Evolutionary conservation across 2,329 filamentous ascomycete genomes (phyloP).

Genomic region (Eurotiales sp.): DNA sequence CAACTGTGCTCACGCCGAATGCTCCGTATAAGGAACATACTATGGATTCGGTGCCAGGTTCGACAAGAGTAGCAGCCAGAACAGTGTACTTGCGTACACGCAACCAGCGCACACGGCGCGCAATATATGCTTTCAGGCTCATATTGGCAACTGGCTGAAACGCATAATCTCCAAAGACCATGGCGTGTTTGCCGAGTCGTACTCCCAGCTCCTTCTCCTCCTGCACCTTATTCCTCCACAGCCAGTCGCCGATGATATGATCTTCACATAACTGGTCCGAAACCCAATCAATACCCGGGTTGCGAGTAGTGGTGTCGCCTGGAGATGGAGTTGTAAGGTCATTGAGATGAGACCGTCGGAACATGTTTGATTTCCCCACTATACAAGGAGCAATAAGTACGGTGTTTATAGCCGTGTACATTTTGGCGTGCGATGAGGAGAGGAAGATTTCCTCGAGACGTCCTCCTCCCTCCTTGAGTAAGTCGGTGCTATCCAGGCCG

Average conservation of each 20-base stretch:
- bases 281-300: slow-evolving; percentile 82
- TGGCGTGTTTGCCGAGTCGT: slow-evolving; percentile 69
- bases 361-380: slow-evolving; percentile 98
- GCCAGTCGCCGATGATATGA: slow-evolving; percentile 85
- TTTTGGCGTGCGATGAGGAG: slow-evolving; percentile 89
- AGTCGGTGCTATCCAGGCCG: slow-evolving; percentile 21
- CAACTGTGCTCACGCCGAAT: slow-evolving; percentile 66
- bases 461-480: slow-evolving; percentile 60
- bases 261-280: slow-evolving; percentile 97
- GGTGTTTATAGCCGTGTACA: slow-evolving; percentile 96
- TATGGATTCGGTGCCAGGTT: slow-evolving; percentile 86
- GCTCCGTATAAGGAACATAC: slow-evolving; percentile 77
- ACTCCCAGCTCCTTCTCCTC: slow-evolving; percentile 36
- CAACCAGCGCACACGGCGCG: slow-evolving; percentile 81
- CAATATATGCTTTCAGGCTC: slow-evolving; percentile 71
- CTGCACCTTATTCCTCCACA: slow-evolving; percentile 62
- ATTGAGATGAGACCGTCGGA: slow-evolving; percentile 85
- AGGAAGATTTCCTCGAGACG: slow-evolving; percentile 93
- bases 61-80: slow-evolving; percentile 78
- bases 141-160: slow-evolving; percentile 86
- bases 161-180: slow-evolving; percentile 80
- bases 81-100: slow-evolving; percentile 94
- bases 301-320: slow-evolving; percentile 40
- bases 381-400: slow-evolving; percentile 88
- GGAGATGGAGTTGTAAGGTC: slow-evolving; percentile 58